Evolutionary conservation across 2,329 filamentous ascomycete species (phyloP).

Genomic region (Exophiala dermatitidis): DNA sequence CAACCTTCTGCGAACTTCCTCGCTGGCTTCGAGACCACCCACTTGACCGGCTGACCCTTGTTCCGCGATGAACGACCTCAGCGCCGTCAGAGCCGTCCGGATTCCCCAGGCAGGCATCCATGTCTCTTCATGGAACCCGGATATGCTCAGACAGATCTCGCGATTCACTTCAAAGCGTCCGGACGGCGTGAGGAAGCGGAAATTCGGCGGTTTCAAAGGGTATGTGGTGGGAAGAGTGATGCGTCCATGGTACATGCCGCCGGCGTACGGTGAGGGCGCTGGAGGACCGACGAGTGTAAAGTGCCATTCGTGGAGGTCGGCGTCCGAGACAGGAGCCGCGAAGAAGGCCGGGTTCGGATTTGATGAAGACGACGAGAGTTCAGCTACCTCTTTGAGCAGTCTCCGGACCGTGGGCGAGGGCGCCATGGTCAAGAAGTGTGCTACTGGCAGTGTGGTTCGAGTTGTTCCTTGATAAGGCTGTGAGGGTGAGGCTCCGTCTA

Average conservation of each 20-base stretch:
- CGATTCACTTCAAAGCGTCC: slow-evolving; percentile 94
- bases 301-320: slow-evolving; percentile 96
- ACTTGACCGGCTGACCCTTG: slow-evolving; percentile 73
- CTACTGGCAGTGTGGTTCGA: background rate
- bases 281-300: slow-evolving; percentile 93
- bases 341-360: slow-evolving; percentile 78
- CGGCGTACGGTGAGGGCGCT: slow-evolving; percentile 64
- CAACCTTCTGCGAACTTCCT: slow-evolving; percentile 59
- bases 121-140: slow-evolving; percentile 92
- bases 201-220: slow-evolving; percentile 85
- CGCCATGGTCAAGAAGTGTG: slow-evolving; percentile 17
- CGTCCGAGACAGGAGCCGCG: slow-evolving; percentile 69
- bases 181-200: slow-evolving; percentile 86
- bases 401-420: slow-evolving; percentile 34
- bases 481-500: background rate
- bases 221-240: slow-evolving; percentile 86
- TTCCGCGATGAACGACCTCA: slow-evolving; percentile 89
- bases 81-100: slow-evolving; percentile 70
- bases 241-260: slow-evolving; percentile 88
- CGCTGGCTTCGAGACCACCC: slow-evolving; percentile 73
- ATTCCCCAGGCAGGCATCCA: slow-evolving; percentile 99
- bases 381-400: slow-evolving; percentile 73
- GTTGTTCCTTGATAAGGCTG: background rate
- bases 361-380: slow-evolving; percentile 64
- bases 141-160: slow-evolving; percentile 92